phyloP scores from a whole-genome alignment of 2,329 filamentous ascomycete species.

The Aspergillus transmontanensis region DNA sequence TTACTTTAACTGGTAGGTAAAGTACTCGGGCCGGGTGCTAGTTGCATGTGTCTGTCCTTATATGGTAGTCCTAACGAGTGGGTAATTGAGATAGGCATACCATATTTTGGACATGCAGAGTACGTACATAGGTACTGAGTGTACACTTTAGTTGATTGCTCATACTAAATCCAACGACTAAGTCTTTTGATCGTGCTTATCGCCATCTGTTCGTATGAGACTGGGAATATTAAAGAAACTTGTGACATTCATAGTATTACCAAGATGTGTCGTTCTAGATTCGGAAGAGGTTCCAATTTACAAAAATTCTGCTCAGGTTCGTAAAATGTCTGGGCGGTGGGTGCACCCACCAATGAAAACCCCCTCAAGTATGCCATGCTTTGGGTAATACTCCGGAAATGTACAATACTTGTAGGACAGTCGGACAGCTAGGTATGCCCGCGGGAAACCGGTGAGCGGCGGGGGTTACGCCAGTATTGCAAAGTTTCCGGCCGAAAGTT shows the following conservation, averaged over 20 bases:
- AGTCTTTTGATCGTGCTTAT: no score
- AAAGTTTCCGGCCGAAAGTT: slow-evolving; percentile 6
- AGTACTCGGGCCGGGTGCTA: background rate
- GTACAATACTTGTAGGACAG: background rate
- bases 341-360: background rate
- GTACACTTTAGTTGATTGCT: no score
- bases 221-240: no score
- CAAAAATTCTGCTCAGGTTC: background rate
- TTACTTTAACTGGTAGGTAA: background rate
- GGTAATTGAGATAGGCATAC: background rate
- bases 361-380: background rate
- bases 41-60: no score
- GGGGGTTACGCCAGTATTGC: background rate
- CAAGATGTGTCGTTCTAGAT: background rate
- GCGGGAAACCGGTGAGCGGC: slow-evolving; percentile 9
- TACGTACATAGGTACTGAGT: no score
- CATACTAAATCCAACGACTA: no score
- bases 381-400: background rate
- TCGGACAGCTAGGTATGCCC: background rate
- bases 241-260: no score
- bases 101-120: background rate
- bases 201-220: no score
- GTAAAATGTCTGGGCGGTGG: background rate
- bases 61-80: background rate
- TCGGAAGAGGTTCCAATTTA: background rate